phyloP scores from a whole-genome alignment of 2,329 filamentous ascomycete genomes.

The Aspergillus quadricinctus region DNA sequence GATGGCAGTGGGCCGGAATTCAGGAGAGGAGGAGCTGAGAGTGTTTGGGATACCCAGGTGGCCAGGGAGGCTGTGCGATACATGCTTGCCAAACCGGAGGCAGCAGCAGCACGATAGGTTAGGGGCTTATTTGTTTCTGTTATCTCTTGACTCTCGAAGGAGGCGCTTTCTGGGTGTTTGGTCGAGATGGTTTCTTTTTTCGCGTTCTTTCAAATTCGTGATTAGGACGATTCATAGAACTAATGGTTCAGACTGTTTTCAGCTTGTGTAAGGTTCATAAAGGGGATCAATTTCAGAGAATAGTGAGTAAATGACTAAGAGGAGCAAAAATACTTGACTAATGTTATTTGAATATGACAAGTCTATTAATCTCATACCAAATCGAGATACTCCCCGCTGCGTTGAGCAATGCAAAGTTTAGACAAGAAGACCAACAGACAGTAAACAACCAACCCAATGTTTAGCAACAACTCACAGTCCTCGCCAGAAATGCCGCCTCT shows the following conservation, averaged over 20 bases:
- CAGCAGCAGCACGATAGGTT: constrained; percentile 22
- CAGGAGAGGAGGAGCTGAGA: constrained; percentile 49
- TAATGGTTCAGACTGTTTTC: background rate
- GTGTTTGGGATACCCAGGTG: constrained; percentile 60
- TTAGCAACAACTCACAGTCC: background rate
- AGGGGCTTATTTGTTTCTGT: constrained; percentile 13
- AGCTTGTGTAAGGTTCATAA: background rate
- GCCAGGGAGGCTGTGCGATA: constrained; percentile 60
- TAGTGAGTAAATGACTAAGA: background rate
- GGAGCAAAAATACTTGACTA: background rate
- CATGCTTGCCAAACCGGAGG: constrained; percentile 52
- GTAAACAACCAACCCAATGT: background rate
- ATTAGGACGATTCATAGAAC: background rate
- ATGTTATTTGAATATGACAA: background rate
- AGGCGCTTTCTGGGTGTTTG: constrained; percentile 6
- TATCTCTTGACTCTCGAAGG: constrained; percentile 7
- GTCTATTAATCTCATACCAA: background rate
- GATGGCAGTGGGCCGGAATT: constrained; percentile 49
- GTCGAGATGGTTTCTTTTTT: background rate
- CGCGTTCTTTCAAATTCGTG: background rate
- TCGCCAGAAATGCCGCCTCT: background rate
- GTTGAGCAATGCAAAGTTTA: background rate
- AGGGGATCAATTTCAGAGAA: no score
- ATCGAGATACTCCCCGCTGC: background rate
- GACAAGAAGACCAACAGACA: background rate